Evolutionary conservation across 2,329 filamentous ascomycete genomes (phyloP), one percentile per base, ranked within the genome.

Genomic region (Fusarium sp.): DNA sequence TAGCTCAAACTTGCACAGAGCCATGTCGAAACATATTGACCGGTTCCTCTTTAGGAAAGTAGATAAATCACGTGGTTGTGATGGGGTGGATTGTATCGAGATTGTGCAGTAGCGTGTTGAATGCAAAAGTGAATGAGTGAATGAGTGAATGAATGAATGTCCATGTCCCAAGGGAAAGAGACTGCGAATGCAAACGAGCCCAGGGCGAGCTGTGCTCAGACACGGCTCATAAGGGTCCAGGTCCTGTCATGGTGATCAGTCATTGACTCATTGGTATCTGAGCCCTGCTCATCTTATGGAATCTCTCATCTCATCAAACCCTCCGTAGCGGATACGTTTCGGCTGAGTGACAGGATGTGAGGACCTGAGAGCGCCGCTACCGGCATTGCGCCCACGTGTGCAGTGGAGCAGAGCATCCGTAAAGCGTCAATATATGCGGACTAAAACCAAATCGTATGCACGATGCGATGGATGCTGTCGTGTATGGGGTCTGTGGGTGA

Each of bases 1-100:
- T 50, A 43, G 63, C 39, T 43, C 66, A 71, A 67, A 69, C 61
- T 66, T 50, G 42, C 67, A 55, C 70, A 66, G 58, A 66, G 63
- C 69, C 70, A 64, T 67, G 60, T 63, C 56, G 54, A 64, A 59
- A 46, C 64, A 60, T 70, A 50, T 72, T 76, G 67, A 75, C 76
- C 75, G 75, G 75, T 77, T 75, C 71, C 74, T 76, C 59, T 50
- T 76, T 72, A 63, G 74, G 74, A 74, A 74, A 71, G 73, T 73
- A 63, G 72, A 72, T 75, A 71, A 67, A 70, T 69, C 60, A 69
- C 58, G 70, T 69, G 67, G 66, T 57, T 67, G 69, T 56, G 54
- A 65, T 55, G 62, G 62, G 63, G 49, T 47, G 62, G 56, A 65
- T 50, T 27, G 55, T 46, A 56, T 53, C 17, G n/a, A 63, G 45